These are phyloP conservation scores for Nicotiana tabacum DNA, from an alignment of 257 asterid genomes.

Conservation along the genomic window DNA sequence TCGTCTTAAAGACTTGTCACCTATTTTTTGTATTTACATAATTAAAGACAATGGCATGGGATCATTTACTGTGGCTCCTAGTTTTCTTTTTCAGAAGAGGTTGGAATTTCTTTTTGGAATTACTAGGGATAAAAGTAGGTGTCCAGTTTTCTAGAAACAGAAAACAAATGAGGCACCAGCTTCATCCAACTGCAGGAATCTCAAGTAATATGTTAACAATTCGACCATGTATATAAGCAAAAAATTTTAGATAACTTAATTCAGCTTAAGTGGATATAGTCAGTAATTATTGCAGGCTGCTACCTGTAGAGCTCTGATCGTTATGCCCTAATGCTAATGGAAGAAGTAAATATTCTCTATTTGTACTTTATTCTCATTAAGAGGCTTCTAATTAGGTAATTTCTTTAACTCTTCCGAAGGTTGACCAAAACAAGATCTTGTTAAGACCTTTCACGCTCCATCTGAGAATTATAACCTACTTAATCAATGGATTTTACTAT, in stretches of 20 bases:
- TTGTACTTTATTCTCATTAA: background rate
- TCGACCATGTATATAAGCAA: background rate
- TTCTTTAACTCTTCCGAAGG: background rate
- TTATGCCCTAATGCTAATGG: background rate
- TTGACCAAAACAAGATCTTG: background rate
- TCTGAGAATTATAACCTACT: background rate
- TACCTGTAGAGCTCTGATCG: background rate
- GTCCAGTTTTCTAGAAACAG: background rate
- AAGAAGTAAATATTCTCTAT: background rate
- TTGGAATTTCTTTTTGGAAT: background rate
- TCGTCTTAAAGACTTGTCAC: background rate
- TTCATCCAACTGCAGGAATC: background rate
- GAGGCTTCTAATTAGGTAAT: background rate
- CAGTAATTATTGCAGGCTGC: background rate
- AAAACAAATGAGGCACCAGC: background rate
- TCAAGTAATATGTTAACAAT: background rate
- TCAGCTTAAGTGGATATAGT: background rate
- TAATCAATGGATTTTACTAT: background rate
- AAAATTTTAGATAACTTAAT: background rate
- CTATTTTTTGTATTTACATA: background rate
- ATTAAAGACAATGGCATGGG: background rate
- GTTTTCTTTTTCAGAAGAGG: background rate
- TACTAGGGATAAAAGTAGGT: background rate
- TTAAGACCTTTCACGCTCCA: background rate
- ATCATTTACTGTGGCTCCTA: background rate